Evolutionary conservation across 75 land plant genomes (phyloP).

Genomic region (Pinus albicaulis): DNA sequence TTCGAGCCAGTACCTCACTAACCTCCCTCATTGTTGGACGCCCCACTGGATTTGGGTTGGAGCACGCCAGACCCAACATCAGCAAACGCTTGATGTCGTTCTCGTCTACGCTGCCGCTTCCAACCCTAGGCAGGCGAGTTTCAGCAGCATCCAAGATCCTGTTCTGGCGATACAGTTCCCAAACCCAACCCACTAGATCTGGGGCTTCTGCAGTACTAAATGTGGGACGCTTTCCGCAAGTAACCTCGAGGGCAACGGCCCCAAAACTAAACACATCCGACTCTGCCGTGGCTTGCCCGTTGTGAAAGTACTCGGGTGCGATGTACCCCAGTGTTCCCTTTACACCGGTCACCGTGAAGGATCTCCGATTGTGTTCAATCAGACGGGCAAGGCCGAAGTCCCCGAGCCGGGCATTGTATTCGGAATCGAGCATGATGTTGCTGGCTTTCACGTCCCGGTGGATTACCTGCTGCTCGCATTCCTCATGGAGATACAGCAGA

Average conservation of each 20-base stretch:
- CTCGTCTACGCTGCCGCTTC: slow-evolving; percentile 1
- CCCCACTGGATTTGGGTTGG: slow-evolving; percentile 46
- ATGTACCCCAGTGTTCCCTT: slow-evolving; percentile 47
- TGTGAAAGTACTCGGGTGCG: slow-evolving; percentile 39
- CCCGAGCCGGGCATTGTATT: slow-evolving; percentile 2
- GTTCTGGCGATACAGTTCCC: slow-evolving; percentile 28
- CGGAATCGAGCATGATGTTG: slow-evolving; percentile 3
- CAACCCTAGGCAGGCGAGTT: slow-evolving; percentile 9
- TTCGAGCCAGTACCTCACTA: slow-evolving; percentile 28
- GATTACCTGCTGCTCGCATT: slow-evolving; percentile 31
- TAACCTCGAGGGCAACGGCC: slow-evolving; percentile 38
- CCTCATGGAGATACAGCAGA: slow-evolving; percentile 34
- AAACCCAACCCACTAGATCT: slow-evolving; percentile 62
- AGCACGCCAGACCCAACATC: slow-evolving; percentile 54
- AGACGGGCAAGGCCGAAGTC: slow-evolving; percentile 2
- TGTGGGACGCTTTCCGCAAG: slow-evolving; percentile 41
- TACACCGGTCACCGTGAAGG: slow-evolving; percentile 12
- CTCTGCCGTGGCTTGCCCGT: slow-evolving; percentile 41
- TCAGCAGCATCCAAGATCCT: slow-evolving; percentile 44
- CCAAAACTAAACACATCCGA: slow-evolving; percentile 58
- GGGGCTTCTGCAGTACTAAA: slow-evolving; percentile 19
- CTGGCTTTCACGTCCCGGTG: slow-evolving; percentile 8
- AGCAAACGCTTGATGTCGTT: slow-evolving; percentile 40
- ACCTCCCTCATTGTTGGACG: slow-evolving; percentile 63
- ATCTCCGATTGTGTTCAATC: neutral